phyloP scores from a whole-genome alignment of 768 basidiomycete genomes.

The Boletellus ananiceps region DNA sequence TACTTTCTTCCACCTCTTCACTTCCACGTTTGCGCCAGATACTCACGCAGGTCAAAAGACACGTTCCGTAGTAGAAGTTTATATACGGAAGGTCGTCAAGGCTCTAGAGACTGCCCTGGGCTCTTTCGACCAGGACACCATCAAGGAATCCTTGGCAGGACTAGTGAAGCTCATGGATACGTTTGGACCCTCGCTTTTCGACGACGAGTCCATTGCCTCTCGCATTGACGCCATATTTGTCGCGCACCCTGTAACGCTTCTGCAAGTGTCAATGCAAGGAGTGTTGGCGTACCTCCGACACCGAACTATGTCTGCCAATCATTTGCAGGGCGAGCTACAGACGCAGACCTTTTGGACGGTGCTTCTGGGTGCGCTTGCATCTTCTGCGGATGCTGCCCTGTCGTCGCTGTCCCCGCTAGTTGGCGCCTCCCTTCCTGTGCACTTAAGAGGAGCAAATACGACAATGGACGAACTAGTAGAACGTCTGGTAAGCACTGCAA shows the following conservation, averaged over 20 bases:
- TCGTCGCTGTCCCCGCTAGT: slow-evolving; percentile 41
- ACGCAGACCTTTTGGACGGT: slow-evolving; percentile 20
- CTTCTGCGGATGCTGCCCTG: slow-evolving; percentile 29
- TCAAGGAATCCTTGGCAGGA: slow-evolving; percentile 23
- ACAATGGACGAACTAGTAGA: slow-evolving; percentile 45
- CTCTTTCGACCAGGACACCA: slow-evolving; percentile 1
- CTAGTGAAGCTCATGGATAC: slow-evolving; percentile 43
- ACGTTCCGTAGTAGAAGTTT: slow-evolving; percentile 10
- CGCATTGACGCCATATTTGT: slow-evolving; percentile 42
- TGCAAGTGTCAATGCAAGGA: slow-evolving; percentile 40
- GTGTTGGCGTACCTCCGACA: slow-evolving; percentile 49
- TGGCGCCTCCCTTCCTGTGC: slow-evolving; percentile 37
- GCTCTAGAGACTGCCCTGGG: slow-evolving; percentile 15
- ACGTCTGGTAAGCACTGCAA: slow-evolving; percentile 8
- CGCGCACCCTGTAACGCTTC: slow-evolving; percentile 36
- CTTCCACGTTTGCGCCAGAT: slow-evolving; percentile 30
- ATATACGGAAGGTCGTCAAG: slow-evolving; percentile 22
- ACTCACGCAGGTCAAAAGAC: slow-evolving; percentile 14
- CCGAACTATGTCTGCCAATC: slow-evolving; percentile 12
- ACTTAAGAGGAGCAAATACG: slow-evolving; percentile 40
- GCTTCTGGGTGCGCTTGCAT: slow-evolving; percentile 42
- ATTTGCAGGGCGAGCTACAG: slow-evolving; percentile 4
- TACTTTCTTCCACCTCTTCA: slow-evolving; percentile 43
- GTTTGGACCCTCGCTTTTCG: slow-evolving; percentile 51
- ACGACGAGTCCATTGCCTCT: slow-evolving; percentile 37